Base-by-base conservation (phyloP, 257 asterid species). In the Verbena officinalis region DNA sequence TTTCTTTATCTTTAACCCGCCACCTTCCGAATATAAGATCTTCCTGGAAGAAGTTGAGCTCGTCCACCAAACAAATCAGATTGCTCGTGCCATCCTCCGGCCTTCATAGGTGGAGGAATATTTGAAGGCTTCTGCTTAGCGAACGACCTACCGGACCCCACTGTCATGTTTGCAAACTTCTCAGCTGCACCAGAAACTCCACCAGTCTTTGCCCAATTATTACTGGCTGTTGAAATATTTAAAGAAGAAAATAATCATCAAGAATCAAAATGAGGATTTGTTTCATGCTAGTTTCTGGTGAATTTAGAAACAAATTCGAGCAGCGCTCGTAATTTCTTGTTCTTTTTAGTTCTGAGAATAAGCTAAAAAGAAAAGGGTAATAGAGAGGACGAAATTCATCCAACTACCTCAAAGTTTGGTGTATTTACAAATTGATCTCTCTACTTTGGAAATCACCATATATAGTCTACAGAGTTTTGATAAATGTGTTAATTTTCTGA, bases 71-170 rank as follows among this genome's bases (percentile, higher is more conserved):
- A 67, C 46, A 69, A 31, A 72, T 81, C 90, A 36, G 86, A 74
- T 17, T 71, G 80, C 19, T 73, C 79, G 17, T 81, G 86, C 91
- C 94, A 86, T 23, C 98, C 95, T 64, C 95, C 98, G 22, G 92
- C 95, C 76, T 86, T 86, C 96, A 86, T 83, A 16, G 90, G 85
- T 45, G 80, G 84, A 50, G 86, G 87, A 40, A 73, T 70, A 5
- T 27, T 27, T 10, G 68, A 43, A 12, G 67, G 44, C 16, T 27
- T 27, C 33, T 69, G 80, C 73, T 79, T 90, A 24, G 76, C 74
- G 48, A 77, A 27, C 13, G 70, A 59, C 58, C 76, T 72, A 40
- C 77, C 72, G 16, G 83, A 55, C 36, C 84, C 73, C 65, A 86
- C 22, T 12, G 72, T 71, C 89, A 86, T 70, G 56, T 74, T 84